A percentile compares a stretch with the other conserved stretches of the same genome.
Evolutionary conservation across 2,329 filamentous ascomycete species (phyloP).

Genomic region (Purpureocillium lavendulum): DNA sequence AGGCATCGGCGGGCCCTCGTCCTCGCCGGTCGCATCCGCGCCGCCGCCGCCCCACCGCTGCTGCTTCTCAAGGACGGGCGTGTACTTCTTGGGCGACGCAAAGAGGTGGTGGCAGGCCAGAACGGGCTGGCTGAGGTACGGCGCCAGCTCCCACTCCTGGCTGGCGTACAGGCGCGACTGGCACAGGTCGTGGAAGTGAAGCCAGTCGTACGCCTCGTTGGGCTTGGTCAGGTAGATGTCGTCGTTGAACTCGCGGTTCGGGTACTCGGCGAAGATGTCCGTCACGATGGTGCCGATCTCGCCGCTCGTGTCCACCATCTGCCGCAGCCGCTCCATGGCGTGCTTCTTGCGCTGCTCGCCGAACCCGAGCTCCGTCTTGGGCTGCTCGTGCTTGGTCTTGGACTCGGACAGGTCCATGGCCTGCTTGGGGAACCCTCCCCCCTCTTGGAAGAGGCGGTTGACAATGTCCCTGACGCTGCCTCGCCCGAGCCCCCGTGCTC

Average conservation of each 20-base stretch:
- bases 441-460: conserved; percentile 68
- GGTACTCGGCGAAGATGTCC: conserved; percentile 81
- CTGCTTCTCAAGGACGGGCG: conserved; percentile 34
- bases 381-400: conserved; percentile 43
- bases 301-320: conserved; percentile 73
- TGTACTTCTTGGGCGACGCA: conserved; percentile 56
- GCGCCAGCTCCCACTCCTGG: conserved; percentile 86
- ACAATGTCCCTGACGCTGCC: conserved; percentile 69
- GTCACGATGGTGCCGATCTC: conserved; percentile 72
- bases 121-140: conserved; percentile 79
- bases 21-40: conserved; percentile 29
- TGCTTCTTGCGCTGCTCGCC: conserved; percentile 65
- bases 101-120: conserved; percentile 91
- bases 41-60: conserved; percentile 32
- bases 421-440: conserved; percentile 65
- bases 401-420: conserved; percentile 29
- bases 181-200: conserved; percentile 83
- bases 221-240: conserved; percentile 88
- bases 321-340: conserved; percentile 61
- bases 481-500: conserved; percentile 61
- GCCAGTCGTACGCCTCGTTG: conserved; percentile 82
- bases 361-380: conserved; percentile 56
- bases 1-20: conserved; percentile 49
- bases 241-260: conserved; percentile 83
- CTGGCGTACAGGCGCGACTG: conserved; percentile 70